These are phyloP conservation scores for Allodekkera sacchari DNA, from an alignment of 805 yeast genomes.

Conservation along the genomic window DNA sequence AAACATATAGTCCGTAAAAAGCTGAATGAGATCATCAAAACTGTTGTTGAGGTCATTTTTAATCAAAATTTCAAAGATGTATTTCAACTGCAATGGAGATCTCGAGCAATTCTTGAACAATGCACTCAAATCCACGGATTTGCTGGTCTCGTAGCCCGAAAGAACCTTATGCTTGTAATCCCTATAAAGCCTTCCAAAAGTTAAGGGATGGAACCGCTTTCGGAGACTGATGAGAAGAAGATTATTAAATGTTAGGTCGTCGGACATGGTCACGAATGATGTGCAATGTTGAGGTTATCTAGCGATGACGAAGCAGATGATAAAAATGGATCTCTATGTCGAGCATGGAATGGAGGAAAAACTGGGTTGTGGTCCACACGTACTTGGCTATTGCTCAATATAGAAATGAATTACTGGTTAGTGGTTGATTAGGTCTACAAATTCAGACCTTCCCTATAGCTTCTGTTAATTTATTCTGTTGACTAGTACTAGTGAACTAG, in stretches of 20 bases:
- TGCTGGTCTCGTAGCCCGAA: constrained; percentile 2
- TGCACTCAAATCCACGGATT: constrained; percentile 12
- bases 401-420: too few species aligned
- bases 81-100: constrained; percentile 17
- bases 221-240: constrained; percentile 15
- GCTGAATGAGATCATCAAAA: constrained; percentile 15
- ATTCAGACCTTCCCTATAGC: too few species aligned
- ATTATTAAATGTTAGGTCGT: constrained; percentile 11
- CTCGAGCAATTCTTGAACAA: constrained; percentile 12
- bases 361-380: too few species aligned
- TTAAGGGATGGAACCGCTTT: constrained; percentile 17
- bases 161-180: constrained; percentile 17
- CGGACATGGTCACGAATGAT: constrained; percentile 6
- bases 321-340: too few species aligned
- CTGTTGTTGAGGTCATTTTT: constrained; percentile 18
- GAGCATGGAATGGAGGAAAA: too few species aligned
- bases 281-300: too few species aligned
- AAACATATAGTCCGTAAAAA: constrained; percentile 13
- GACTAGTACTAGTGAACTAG: too few species aligned
- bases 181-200: constrained; percentile 19
- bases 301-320: too few species aligned
- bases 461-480: too few species aligned
- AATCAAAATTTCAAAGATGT: constrained; percentile 20
- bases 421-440: too few species aligned
- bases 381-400: too few species aligned